Base-by-base conservation (phyloP, 2,329 filamentous ascomycete genomes). In the Fragosphaeria purpurea region DNA sequence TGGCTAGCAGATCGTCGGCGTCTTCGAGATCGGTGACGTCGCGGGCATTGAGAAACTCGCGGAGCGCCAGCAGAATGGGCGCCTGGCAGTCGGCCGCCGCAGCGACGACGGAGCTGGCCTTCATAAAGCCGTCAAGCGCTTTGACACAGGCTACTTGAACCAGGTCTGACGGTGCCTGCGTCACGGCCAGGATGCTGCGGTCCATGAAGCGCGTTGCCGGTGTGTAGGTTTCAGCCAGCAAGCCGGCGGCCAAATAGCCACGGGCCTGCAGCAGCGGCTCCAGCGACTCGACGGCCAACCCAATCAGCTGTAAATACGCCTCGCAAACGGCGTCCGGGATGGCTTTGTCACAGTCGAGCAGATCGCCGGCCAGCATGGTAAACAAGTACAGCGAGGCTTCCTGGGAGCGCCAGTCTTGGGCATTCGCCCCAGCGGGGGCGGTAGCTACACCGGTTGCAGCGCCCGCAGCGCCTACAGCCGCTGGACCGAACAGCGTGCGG, bases 81-180 rank as follows among this genome's bases (percentile, higher is more conserved):
- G 72, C 59, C 63, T 95, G 89, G 44, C 70, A 72, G 52, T 79
- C 76, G 7, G 65, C 60, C 22, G 40, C 38, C 35, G 49, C 12
- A 6, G 6, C 30, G 3, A 37, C 30, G 35, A 40, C 30, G 41
- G 33, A 13, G 13, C 44, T 50, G 12, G 3, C 76, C 61, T 53
- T 68, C 47, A 82, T 73, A 52, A 82, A 76, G 12, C 77, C 76
- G 60, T 96, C 88, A 38, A 95, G 69, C 2, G 88, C 85, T 63
- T 91, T 90, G 60, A 97, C 85, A 61, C 88, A 95, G 22, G 91
- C 83, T 13, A 95, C 90, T 65, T 93, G 88, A 42, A 97, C 91
- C 38, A 97, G 82, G 64, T 96, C 51, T n/a, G 55, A 53, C 22
- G 82, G 72, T 57, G 95, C 90, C 38, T 73, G 73, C 8, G 80